A percentile compares a stretch with the other conserved stretches of the same genome.
Evolutionary conservation across 495 filamentous ascomycete species (phyloP).

Genomic region (Podospora sp.): DNA sequence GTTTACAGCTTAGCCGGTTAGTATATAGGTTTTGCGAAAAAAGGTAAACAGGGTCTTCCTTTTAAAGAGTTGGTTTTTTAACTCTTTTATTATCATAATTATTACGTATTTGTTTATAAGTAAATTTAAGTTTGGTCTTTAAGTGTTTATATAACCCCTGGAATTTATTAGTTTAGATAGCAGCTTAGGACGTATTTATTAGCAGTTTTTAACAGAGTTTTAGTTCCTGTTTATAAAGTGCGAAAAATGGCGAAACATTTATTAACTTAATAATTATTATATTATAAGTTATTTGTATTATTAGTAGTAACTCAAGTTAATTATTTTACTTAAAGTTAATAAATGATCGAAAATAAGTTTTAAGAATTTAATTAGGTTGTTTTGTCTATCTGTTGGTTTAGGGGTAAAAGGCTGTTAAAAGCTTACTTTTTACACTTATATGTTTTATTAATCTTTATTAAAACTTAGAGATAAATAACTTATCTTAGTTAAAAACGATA

Average conservation of each 20-base stretch:
- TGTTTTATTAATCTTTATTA: not conserved
- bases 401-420: constrained; percentile 36
- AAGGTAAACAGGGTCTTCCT: not conserved
- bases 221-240: not conserved
- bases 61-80: not conserved
- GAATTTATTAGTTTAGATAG: not conserved
- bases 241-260: not conserved
- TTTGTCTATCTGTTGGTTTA: constrained; percentile 15
- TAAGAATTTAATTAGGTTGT: constrained; percentile 24
- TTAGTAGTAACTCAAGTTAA: constrained; percentile 16
- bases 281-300: constrained; percentile 19
- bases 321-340: constrained; percentile 21
- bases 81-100: not conserved
- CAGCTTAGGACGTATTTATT: not conserved
- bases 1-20: not conserved
- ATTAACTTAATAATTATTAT: constrained; percentile 5
- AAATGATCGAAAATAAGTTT: constrained; percentile 11
- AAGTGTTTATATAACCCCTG: not conserved
- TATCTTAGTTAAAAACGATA: constrained; percentile 6
- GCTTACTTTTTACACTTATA: not conserved
- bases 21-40: not conserved
- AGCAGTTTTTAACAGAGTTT: not conserved
- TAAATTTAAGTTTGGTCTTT: not conserved
- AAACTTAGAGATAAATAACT: constrained; percentile 3
- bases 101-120: not conserved